These are phyloP conservation scores for Rhexocercosporidium sp. DNA, from an alignment of 2,329 filamentous ascomycete species.

Conservation along the genomic window DNA sequence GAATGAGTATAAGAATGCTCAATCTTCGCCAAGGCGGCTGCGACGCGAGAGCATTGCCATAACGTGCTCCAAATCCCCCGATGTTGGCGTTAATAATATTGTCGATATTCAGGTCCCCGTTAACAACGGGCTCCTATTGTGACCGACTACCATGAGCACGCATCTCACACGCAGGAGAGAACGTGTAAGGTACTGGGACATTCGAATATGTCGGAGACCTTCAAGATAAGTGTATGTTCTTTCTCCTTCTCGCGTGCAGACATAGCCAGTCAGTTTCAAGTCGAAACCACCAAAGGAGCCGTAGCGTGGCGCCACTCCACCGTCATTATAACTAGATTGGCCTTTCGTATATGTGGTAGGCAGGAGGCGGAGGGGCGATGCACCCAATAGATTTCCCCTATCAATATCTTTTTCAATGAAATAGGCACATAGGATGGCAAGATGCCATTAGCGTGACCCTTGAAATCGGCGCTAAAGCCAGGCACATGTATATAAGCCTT, in stretches of 20 bases:
- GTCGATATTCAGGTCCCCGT: background rate
- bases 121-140: background rate
- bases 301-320: background rate
- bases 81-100: background rate
- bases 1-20: background rate
- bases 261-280: background rate
- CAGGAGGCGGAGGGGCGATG: background rate
- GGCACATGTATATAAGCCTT: constrained; percentile 4
- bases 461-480: background rate
- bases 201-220: background rate
- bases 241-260: background rate
- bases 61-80: background rate
- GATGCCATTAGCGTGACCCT: background rate
- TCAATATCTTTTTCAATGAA: background rate
- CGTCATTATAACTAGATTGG: background rate
- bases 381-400: background rate
- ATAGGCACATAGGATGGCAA: background rate
- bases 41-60: background rate
- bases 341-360: background rate
- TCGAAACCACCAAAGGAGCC: background rate
- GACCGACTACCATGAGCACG: background rate
- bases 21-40: background rate
- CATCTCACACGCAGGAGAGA: background rate
- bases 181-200: background rate
- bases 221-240: background rate